These are phyloP conservation scores for Curvularia eragrostidis DNA, from an alignment of 2,329 filamentous ascomycete genomes.

Conservation along the genomic window DNA sequence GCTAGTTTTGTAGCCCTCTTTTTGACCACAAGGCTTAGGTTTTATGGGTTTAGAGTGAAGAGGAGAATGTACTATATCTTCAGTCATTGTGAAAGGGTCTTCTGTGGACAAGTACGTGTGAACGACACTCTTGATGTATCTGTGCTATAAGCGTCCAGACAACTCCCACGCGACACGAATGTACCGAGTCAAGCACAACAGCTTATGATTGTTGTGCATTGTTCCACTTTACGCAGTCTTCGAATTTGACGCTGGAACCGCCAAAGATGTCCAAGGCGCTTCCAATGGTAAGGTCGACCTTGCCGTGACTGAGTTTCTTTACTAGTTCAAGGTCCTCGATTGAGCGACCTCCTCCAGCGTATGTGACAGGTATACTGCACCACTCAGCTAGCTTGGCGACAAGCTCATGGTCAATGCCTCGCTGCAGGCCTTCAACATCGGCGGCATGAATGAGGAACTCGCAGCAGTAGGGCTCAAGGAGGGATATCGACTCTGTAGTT, in stretches of 20 bases:
- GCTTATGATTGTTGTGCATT: constrained; percentile 53
- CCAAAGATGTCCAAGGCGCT: constrained; percentile 97
- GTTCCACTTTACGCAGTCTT: constrained; percentile 88
- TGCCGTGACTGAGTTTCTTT: constrained; percentile 76
- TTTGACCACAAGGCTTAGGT: not conserved
- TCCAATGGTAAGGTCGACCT: constrained; percentile 92
- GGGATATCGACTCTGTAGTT: constrained; percentile 73
- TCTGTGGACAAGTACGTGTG: not conserved
- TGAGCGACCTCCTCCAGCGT: constrained; percentile 89
- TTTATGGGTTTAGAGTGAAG: not conserved
- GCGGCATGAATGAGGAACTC: constrained; percentile 98
- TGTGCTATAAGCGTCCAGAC: not conserved
- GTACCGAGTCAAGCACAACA: not conserved
- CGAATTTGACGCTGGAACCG: constrained; percentile 82
- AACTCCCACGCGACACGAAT: not conserved
- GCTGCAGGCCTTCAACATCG: constrained; percentile 92
- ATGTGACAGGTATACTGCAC: constrained; percentile 93
- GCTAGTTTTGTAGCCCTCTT: constrained; percentile 1
- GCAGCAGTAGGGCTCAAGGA: constrained; percentile 88
- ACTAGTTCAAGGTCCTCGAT: constrained; percentile 84
- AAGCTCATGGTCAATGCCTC: constrained; percentile 86
- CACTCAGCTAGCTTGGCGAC: constrained; percentile 79
- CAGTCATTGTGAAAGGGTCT: not conserved
- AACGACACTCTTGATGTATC: not conserved
- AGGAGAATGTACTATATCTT: constrained; percentile 11